A percentile compares a stretch with the other conserved stretches of the same genome.
Evolutionary conservation across 2,329 filamentous ascomycete species (phyloP).

Genomic region (Cercospora sp.): DNA sequence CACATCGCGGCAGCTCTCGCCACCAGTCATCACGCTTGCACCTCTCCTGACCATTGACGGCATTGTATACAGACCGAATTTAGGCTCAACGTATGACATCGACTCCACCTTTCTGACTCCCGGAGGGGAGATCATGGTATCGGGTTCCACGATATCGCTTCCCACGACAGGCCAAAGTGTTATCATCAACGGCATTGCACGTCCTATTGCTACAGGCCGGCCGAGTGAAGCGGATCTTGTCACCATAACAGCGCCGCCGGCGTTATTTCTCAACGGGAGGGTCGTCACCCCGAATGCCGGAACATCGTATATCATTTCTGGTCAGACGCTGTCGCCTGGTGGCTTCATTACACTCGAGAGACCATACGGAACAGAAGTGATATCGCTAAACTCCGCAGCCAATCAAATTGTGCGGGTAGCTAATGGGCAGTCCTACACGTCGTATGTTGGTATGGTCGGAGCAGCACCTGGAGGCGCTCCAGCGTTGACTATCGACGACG

Average conservation of each 20-base stretch:
- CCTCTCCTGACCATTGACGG: conserved; percentile 36
- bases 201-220: conserved; percentile 7
- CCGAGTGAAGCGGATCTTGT: conserved; percentile 15
- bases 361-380: conserved; percentile 31
- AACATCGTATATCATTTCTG: conserved; percentile 33
- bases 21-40: conserved; percentile 36
- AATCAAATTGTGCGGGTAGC: conserved; percentile 27
- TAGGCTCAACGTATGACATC: conserved; percentile 39
- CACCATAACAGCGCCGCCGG: conserved; percentile 35
- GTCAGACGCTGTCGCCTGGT: conserved; percentile 33
- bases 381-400: conserved; percentile 40
- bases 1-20: conserved; percentile 39
- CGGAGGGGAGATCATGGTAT: conserved; percentile 43
- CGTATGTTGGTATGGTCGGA: conserved; percentile 23
- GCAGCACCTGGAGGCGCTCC: conserved; percentile 28
- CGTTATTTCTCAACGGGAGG: conserved; percentile 37
- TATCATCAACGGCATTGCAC: conserved; percentile 41
- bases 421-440: conserved; percentile 31
- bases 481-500: conserved; percentile 33
- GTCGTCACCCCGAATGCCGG: conserved; percentile 32
- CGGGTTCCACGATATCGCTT: conserved; percentile 45
- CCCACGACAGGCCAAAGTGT: conserved; percentile 43
- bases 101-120: conserved; percentile 23
- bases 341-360: conserved; percentile 30
- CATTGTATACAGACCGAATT: conserved; percentile 35